Conservation (phyloP, 2,329 filamentous ascomycete species). For the Colletotrichum abscissum region DNA sequence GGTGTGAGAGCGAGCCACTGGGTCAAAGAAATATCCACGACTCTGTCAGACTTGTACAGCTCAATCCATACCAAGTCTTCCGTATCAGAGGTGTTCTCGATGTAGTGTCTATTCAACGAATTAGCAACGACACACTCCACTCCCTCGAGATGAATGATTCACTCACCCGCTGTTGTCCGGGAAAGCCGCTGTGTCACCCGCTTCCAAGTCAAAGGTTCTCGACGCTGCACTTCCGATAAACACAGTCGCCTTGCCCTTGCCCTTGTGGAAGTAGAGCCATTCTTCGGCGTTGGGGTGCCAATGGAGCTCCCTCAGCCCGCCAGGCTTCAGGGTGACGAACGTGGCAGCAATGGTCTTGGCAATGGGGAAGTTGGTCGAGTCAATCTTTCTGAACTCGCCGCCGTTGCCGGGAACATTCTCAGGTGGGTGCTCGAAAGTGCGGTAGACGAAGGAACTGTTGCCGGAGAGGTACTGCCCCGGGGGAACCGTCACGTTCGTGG, state of each 20-base stretch:
- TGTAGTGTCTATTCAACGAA: conserved; percentile 64
- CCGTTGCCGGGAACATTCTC: conserved; percentile 70
- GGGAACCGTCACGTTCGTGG: conserved; percentile 56
- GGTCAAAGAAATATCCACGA: conserved; percentile 73
- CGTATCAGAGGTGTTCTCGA: conserved; percentile 73
- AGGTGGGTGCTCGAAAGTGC: conserved; percentile 64
- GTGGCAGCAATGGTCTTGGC: conserved; percentile 74
- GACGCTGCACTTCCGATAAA: conserved; percentile 71
- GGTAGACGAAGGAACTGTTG: conserved; percentile 72
- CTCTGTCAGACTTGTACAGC: conserved; percentile 75
- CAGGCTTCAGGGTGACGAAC: conserved; percentile 72
- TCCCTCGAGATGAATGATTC: neutral
- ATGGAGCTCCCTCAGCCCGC: conserved; percentile 73
- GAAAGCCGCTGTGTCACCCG: conserved; percentile 76
- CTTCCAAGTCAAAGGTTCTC: conserved; percentile 74
- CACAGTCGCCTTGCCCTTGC: conserved; percentile 70
- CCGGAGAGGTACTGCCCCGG: conserved; percentile 53
- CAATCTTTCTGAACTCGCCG: conserved; percentile 72
- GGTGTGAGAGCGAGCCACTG: conserved; percentile 79
- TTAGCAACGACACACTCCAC: neutral
- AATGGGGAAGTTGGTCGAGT: conserved; percentile 75
- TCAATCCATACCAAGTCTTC: conserved; percentile 76
- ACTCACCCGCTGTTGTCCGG: conserved; percentile 70
- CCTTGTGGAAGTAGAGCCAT: conserved; percentile 78
- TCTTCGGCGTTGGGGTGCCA: conserved; percentile 79